These are phyloP conservation scores for Elsinoe batatas DNA, from an alignment of 2,329 filamentous ascomycete genomes.

Conservation along the genomic window DNA sequence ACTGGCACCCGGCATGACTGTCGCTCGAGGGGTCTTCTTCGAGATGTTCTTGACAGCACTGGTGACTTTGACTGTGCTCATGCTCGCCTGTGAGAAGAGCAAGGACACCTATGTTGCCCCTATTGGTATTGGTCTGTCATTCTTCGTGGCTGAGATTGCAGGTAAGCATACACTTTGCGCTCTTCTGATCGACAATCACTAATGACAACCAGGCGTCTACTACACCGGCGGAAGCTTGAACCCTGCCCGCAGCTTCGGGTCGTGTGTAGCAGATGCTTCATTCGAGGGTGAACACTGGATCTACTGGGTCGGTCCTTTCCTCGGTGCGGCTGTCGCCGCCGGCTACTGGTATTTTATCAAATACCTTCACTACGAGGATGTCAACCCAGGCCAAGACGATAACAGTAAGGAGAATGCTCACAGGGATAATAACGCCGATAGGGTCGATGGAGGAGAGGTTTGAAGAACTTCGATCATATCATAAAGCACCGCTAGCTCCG, in stretches of 20 bases:
- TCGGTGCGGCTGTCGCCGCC: constrained; percentile 18
- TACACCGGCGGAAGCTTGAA: constrained; percentile 28
- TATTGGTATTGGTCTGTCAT: constrained; percentile 20
- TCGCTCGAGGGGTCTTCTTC: constrained; percentile 25
- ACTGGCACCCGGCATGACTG: constrained; percentile 21
- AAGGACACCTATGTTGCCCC: constrained; percentile 25
- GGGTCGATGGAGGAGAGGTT: no score
- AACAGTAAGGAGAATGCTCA: constrained; percentile 1
- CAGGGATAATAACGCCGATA: no score
- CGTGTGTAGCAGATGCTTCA: constrained; percentile 22
- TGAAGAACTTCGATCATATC: no score
- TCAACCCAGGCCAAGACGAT: constrained; percentile 23
- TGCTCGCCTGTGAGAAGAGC: constrained; percentile 29
- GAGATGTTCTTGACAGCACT: constrained; percentile 27
- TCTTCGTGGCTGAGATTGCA: constrained; percentile 21
- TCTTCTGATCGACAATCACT: no score
- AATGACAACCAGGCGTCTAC: no score
- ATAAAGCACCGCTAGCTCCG: no score
- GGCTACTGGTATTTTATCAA: constrained; percentile 24
- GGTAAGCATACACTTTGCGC: no score
- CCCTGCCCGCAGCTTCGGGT: constrained; percentile 27
- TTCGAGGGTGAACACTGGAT: constrained; percentile 27
- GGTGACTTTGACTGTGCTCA: constrained; percentile 26
- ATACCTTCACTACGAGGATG: constrained; percentile 23
- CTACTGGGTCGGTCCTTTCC: constrained; percentile 20